Base-by-base conservation (phyloP, 2,329 filamentous ascomycete genomes). In the Podosphaera xanthii region DNA sequence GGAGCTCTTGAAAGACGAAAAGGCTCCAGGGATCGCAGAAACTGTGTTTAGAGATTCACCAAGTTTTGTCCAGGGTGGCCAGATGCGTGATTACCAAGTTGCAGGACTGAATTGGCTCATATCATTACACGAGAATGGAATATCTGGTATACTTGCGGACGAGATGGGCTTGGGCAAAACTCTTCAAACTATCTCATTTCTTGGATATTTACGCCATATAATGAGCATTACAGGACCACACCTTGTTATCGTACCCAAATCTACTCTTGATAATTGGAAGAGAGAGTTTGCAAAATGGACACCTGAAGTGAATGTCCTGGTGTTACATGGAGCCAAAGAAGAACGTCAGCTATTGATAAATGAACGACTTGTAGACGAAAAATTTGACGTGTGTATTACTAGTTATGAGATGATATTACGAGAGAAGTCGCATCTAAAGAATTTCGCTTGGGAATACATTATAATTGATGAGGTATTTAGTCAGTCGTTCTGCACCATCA, bases 131-230 rank as follows among this genome's bases (percentile, higher is more conserved):
- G 92, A 98, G 72, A 98, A 98, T 67, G 92, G 92, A 75, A 98
- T 98, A 64, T 97, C 91, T 30, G 92, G 92, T 65, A 98, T 98
- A 63, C 76, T 98, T 57, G 92, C 92, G 62, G 92, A 98, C 69
- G 92, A 98, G 73, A 98, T 98, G 92, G 92, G 92, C 72, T 77
- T 98, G 30, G 92, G 92, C 67, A 98, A 98, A 76, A 98, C 92
- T 0, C 73, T 98, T 35, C 92, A 98, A 72, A 98, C 92, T 0
- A 98, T 98, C 61, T 86, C 92, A 1, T 98, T 98, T 72, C 74
- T 98, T 40, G 92, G 92, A 2, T 98, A 98, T 69, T 76, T 98
- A 50, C 83, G 92, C 67, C 92, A 94, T 71, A 81, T 96, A 61
- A 84, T 87, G 72, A 88, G 82, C 62, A 97, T 90, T 65, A 87